phyloP scores from a whole-genome alignment of 345 rosid species.

The Leavenworthia alabamica region DNA sequence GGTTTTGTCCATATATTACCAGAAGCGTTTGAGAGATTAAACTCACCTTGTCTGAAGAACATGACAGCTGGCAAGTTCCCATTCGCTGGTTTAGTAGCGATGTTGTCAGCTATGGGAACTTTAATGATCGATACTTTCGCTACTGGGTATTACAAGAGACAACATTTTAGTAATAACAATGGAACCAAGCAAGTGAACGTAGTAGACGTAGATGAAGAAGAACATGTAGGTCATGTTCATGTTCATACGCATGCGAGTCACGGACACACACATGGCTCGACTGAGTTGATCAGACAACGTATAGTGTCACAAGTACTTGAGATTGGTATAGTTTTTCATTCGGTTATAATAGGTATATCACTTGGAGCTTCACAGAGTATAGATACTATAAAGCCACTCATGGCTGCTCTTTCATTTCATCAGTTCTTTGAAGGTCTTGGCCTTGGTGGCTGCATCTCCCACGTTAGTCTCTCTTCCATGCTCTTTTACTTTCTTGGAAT shows the following conservation, averaged over 20 bases:
- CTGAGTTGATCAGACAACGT: slow-evolving; percentile 41
- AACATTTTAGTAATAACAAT: slow-evolving; percentile 24
- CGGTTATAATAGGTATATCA: slow-evolving; percentile 61
- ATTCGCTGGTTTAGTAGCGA: slow-evolving; percentile 41
- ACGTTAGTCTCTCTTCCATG: no score
- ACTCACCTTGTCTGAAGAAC: slow-evolving; percentile 33
- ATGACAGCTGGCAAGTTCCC: slow-evolving; percentile 39
- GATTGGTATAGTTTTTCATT: slow-evolving; percentile 65
- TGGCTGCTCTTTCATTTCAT: slow-evolving; percentile 64
- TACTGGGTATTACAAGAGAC: slow-evolving; percentile 38
- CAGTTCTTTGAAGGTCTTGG: slow-evolving; percentile 83
- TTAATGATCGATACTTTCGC: slow-evolving; percentile 43
- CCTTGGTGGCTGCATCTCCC: slow-evolving; percentile 72
- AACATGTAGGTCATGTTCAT: slow-evolving; percentile 46
- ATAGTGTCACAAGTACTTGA: slow-evolving; percentile 60
- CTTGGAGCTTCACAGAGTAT: slow-evolving; percentile 50
- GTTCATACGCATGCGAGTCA: slow-evolving; percentile 61
- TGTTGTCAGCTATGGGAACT: slow-evolving; percentile 40
- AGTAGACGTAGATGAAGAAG: slow-evolving; percentile 39
- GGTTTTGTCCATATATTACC: slow-evolving; percentile 43
- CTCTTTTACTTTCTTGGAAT: no score
- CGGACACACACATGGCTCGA: slow-evolving; percentile 59
- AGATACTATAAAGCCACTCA: slow-evolving; percentile 53
- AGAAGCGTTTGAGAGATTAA: slow-evolving; percentile 38
- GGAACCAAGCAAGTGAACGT: slow-evolving; percentile 19